A percentile compares a stretch with the other conserved stretches of the same genome.
Evolutionary conservation across 306 rosid species (phyloP).

Genomic region (Vigna mungo): DNA sequence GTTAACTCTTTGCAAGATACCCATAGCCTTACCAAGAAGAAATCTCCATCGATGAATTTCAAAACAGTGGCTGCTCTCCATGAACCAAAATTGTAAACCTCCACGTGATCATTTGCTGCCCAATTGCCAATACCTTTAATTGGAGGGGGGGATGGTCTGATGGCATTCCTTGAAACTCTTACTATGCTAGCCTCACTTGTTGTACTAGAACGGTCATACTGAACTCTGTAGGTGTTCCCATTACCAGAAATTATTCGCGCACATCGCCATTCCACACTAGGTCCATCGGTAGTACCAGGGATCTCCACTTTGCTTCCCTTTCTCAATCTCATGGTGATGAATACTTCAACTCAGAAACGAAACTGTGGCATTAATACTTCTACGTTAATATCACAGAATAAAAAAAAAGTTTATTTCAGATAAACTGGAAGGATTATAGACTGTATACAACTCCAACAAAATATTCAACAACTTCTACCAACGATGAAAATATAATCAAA

Average conservation of each 20-base stretch:
- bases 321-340: conserved; percentile 63
- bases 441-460: not conserved
- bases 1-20: conserved; percentile 61
- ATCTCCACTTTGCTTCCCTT: conserved; percentile 82
- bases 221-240: conserved; percentile 67
- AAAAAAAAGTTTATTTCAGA: not conserved
- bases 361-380: conserved; percentile 48
- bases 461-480: not conserved
- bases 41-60: conserved; percentile 46
- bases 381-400: conserved; percentile 5
- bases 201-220: conserved; percentile 46
- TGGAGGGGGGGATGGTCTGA: conserved; percentile 77
- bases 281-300: conserved; percentile 52
- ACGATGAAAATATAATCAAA: not conserved
- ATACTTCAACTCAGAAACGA: conserved; percentile 24
- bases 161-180: conserved; percentile 66
- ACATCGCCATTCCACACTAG: conserved; percentile 68
- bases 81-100: conserved; percentile 63
- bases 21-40: conserved; percentile 64
- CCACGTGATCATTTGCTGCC: conserved; percentile 67
- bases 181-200: conserved; percentile 47
- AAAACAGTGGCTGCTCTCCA: conserved; percentile 72
- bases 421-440: not conserved
- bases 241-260: conserved; percentile 70
- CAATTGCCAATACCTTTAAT: conserved; percentile 47